Evolutionary conservation across 805 yeast genomes (phyloP).

Genomic region (Wickerhamiella brachini): DNA sequence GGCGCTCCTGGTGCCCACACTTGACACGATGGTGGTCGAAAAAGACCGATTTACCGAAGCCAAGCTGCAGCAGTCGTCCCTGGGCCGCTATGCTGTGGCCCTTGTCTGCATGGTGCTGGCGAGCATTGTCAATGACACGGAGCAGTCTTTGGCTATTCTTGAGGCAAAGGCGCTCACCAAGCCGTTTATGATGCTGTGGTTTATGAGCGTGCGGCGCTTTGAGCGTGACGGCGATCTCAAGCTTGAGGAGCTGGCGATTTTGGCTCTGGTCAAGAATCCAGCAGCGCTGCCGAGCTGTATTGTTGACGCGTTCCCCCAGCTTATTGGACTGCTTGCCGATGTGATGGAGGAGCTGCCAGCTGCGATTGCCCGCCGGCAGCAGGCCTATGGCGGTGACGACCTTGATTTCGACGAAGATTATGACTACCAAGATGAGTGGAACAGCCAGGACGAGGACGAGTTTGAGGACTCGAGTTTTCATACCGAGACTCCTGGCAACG

Average conservation of each 20-base stretch:
- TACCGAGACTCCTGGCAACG: not conserved
- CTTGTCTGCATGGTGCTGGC: slow-evolving; percentile 52
- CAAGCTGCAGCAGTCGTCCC: slow-evolving; percentile 8
- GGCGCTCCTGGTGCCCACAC: slow-evolving; percentile 5
- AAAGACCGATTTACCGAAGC: not conserved
- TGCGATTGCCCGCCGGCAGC: slow-evolving; percentile 55
- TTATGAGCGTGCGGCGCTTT: slow-evolving; percentile 38
- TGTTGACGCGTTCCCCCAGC: slow-evolving; percentile 28
- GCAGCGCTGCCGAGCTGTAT: slow-evolving; percentile 24
- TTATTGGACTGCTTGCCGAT: slow-evolving; percentile 38
- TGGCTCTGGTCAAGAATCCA: slow-evolving; percentile 33
- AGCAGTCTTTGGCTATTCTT: slow-evolving; percentile 37
- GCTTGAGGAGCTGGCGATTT: slow-evolving; percentile 52
- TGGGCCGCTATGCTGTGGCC: slow-evolving; percentile 32
- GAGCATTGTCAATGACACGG: slow-evolving; percentile 48
- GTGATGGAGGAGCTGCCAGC: slow-evolving; percentile 51
- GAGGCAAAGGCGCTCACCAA: slow-evolving; percentile 32
- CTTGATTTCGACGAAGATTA: slow-evolving; percentile 24
- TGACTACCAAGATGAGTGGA: slow-evolving; percentile 28
- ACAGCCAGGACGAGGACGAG: slow-evolving; percentile 13
- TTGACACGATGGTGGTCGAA: slow-evolving; percentile 9
- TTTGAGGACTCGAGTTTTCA: slow-evolving; percentile 16
- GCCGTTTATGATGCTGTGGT: slow-evolving; percentile 53
- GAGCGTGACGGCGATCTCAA: slow-evolving; percentile 72
- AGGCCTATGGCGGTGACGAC: slow-evolving; percentile 40